phyloP scores from a whole-genome alignment of 192 early-diverging fungal species.

The Coemansia sp. region DNA sequence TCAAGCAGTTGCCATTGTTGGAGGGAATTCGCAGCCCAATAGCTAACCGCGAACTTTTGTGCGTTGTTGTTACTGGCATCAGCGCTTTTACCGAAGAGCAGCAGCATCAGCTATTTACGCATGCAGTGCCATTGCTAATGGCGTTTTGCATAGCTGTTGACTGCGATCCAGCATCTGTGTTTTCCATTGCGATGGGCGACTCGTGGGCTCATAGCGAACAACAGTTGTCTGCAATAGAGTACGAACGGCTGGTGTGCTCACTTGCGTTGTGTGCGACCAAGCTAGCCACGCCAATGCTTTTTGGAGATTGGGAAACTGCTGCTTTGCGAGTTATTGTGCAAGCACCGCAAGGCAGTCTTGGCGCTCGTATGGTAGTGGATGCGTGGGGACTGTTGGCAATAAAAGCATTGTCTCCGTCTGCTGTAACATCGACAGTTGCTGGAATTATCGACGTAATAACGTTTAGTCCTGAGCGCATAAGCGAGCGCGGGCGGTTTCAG shows the following conservation, averaged over 20 bases:
- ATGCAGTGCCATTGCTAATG: slow-evolving; percentile 8
- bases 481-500: neutral
- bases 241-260: slow-evolving; percentile 20
- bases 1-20: slow-evolving; percentile 8
- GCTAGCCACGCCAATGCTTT: slow-evolving; percentile 11
- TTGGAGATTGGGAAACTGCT: slow-evolving; percentile 21
- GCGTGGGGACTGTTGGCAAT: slow-evolving; percentile 27
- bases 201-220: neutral
- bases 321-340: slow-evolving; percentile 12
- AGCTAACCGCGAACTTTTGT: slow-evolving; percentile 29
- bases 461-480: neutral
- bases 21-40: slow-evolving; percentile 10
- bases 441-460: slow-evolving; percentile 9
- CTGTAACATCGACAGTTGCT: slow-evolving; percentile 4
- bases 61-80: slow-evolving; percentile 15
- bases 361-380: slow-evolving; percentile 15
- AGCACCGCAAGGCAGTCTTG: slow-evolving; percentile 12
- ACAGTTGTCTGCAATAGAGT: slow-evolving; percentile 1
- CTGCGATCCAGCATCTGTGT: slow-evolving; percentile 19
- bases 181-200: slow-evolving; percentile 7
- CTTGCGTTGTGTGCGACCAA: slow-evolving; percentile 14
- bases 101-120: slow-evolving; percentile 19
- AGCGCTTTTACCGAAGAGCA: slow-evolving; percentile 21
- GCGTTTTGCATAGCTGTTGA: slow-evolving; percentile 31
- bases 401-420: slow-evolving; percentile 3